Percentiles rank a stretch among this genome's conserved stretches.
phyloP scores from a whole-genome alignment of 768 basidiomycete genomes.

The Macrolepiota fuliginosa region DNA sequence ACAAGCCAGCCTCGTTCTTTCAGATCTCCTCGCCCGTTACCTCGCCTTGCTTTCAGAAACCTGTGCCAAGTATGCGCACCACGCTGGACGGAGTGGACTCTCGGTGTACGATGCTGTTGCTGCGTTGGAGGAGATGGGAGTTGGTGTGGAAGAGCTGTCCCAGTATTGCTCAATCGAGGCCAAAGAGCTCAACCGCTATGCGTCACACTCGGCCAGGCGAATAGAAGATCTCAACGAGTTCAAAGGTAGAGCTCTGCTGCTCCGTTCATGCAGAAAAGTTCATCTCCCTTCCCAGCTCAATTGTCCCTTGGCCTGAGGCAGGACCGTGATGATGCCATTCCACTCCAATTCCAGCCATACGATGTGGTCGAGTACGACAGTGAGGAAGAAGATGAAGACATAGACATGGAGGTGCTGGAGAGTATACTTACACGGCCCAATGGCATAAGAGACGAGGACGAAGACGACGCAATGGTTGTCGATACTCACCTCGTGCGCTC shows the following conservation, averaged over 20 bases:
- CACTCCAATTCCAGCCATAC: slow-evolving; percentile 44
- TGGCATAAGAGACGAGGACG: slow-evolving; percentile 17
- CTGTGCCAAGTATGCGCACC: slow-evolving; percentile 71
- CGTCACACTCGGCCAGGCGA: slow-evolving; percentile 57
- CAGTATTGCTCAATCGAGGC: slow-evolving; percentile 70
- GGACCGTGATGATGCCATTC: slow-evolving; percentile 54
- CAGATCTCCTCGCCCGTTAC: slow-evolving; percentile 76
- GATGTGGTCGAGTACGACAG: slow-evolving; percentile 29
- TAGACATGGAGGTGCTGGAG: slow-evolving; percentile 14
- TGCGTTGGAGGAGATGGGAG: slow-evolving; percentile 75
- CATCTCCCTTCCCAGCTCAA: slow-evolving; percentile 46
- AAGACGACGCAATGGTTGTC: slow-evolving; percentile 25
- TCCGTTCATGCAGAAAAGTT: slow-evolving; percentile 16
- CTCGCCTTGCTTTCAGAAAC: slow-evolving; percentile 62
- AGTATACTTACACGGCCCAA: slow-evolving; percentile 19
- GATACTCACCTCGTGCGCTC: slow-evolving; percentile 17
- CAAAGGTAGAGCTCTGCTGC: slow-evolving; percentile 50
- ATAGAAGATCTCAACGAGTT: slow-evolving; percentile 74
- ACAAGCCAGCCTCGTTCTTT: slow-evolving; percentile 67
- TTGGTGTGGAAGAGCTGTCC: slow-evolving; percentile 63
- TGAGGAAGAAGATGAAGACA: slow-evolving; percentile 28
- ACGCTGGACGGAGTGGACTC: slow-evolving; percentile 63
- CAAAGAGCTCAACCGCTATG: slow-evolving; percentile 66
- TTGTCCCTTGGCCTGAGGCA: slow-evolving; percentile 55
- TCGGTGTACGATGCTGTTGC: slow-evolving; percentile 58